Evolutionary conservation across 2,329 filamentous ascomycete species (phyloP).

Genomic region (Microcyclospora tardicrescens): DNA sequence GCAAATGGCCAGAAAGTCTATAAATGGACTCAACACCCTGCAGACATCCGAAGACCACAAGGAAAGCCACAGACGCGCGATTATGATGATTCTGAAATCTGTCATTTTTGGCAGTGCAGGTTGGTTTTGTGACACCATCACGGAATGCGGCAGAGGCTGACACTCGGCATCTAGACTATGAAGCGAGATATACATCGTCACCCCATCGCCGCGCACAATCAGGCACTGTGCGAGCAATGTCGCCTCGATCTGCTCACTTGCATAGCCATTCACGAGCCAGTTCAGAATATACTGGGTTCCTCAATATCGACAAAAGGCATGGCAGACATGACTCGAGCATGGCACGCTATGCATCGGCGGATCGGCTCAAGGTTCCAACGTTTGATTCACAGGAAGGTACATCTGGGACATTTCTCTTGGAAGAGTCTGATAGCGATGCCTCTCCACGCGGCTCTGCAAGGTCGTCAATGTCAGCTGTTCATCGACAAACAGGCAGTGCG

Average conservation of each 20-base stretch:
- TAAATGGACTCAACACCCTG: slow-evolving; percentile 55
- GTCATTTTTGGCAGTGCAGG: slow-evolving; percentile 54
- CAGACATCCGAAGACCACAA: slow-evolving; percentile 58
- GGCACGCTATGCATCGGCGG: slow-evolving; percentile 13
- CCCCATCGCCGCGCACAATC: slow-evolving; percentile 32
- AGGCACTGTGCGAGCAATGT: slow-evolving; percentile 29
- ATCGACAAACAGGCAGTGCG: slow-evolving; percentile 14
- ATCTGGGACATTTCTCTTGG: slow-evolving; percentile 47
- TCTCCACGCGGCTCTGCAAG: slow-evolving; percentile 54
- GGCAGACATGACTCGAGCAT: slow-evolving; percentile 22
- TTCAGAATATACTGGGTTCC: slow-evolving; percentile 30
- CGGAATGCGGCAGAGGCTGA: background rate
- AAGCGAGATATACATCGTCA: slow-evolving; percentile 13
- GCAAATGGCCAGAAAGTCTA: slow-evolving; percentile 46
- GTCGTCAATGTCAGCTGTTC: slow-evolving; percentile 52
- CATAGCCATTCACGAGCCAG: slow-evolving; percentile 34
- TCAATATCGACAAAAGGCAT: slow-evolving; percentile 16
- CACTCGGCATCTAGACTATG: slow-evolving; percentile 5
- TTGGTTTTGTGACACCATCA: slow-evolving; percentile 34
- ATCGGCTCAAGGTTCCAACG: slow-evolving; percentile 15
- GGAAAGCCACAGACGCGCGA: slow-evolving; percentile 60
- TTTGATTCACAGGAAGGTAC: slow-evolving; percentile 28
- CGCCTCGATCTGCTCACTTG: slow-evolving; percentile 25
- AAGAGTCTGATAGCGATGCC: slow-evolving; percentile 49
- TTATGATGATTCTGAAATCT: slow-evolving; percentile 61